These are phyloP conservation scores for Podaxis sp. DNA, from an alignment of 768 basidiomycete genomes.

Conservation along the genomic window DNA sequence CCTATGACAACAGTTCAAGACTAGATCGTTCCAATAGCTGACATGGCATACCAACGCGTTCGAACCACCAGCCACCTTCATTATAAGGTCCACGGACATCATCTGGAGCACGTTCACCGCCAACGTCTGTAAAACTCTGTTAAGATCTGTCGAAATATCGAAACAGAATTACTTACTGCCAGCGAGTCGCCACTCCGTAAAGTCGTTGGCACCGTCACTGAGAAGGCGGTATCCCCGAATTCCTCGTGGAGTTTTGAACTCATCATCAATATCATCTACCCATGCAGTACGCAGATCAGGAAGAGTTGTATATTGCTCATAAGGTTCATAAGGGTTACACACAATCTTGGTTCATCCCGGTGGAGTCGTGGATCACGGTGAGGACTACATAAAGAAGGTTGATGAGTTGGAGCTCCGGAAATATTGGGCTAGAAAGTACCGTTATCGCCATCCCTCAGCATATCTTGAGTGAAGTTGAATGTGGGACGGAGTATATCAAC, in stretches of 20 bases:
- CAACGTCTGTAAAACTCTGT: slow-evolving; percentile 26
- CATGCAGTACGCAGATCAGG: background rate
- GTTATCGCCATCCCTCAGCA: slow-evolving; percentile 29
- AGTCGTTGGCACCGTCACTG: slow-evolving; percentile 28
- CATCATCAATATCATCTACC: slow-evolving; percentile 34
- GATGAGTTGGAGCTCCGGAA: background rate
- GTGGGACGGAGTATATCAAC: slow-evolving; percentile 32
- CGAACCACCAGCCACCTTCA: slow-evolving; percentile 57
- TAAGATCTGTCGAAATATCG: background rate
- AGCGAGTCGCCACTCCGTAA: slow-evolving; percentile 37
- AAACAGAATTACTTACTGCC: slow-evolving; percentile 30
- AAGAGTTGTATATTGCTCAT: background rate
- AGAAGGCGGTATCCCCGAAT: slow-evolving; percentile 60
- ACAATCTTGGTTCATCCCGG: slow-evolving; percentile 39
- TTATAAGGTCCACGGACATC: slow-evolving; percentile 57
- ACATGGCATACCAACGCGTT: slow-evolving; percentile 40
- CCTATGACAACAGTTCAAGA: slow-evolving; percentile 26
- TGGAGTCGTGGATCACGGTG: slow-evolving; percentile 36
- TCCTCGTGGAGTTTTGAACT: slow-evolving; percentile 63
- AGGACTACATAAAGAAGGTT: slow-evolving; percentile 23
- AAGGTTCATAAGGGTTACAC: slow-evolving; percentile 7
- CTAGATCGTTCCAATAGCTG: background rate
- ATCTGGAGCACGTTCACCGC: slow-evolving; percentile 49
- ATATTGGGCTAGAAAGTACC: slow-evolving; percentile 16
- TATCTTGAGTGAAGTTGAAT: slow-evolving; percentile 34